Base-by-base conservation (phyloP, 23 red algal species). In the Gracilaria domingensis region DNA sequence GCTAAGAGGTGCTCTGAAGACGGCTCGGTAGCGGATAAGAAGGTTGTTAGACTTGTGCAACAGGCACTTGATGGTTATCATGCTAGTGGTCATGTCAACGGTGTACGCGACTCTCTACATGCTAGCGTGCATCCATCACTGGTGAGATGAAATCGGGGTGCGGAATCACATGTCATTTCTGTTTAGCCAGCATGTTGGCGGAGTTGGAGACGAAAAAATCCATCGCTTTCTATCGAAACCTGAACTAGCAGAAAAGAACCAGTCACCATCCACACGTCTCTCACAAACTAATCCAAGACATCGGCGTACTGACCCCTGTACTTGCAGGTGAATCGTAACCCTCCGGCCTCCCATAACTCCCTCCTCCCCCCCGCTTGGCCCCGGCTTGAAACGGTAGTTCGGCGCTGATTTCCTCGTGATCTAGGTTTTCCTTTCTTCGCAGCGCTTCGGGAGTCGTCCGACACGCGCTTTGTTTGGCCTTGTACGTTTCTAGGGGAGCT, bases 121-220 rank as follows among this genome's bases (percentile, higher is more conserved):
- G 49, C 49, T 92, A 14, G 89, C 89, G 17, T 61, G 89, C 72
- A 38, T 83, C 4, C n/a, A 83, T 73, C 60, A 92, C 78, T 90
- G 87, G 75, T 24, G 75, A 42, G 36, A 74, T 28, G 75, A 90
- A 11, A 29, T 77, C 50, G 8, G 40, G 3, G 12, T 51, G 72
- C 38, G 72, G 12, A 77, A 77, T 77, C 72, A 42, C 20, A 50
- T 77, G 72, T 50, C 72, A 23, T 77, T 25, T 77, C 42, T 77
- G 39, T 77, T 77, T 77, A 50, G 45, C 8, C 72, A 77, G 72
- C 72, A 77, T 17, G 42, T 77, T 25, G n/a, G 17, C 72, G 42
- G 42, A 50, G 30, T 50, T 45, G 72, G 72, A 75, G 40, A 48
- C 70, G 40, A 75, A 42, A 75, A 75, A n/a, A 36, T 75, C 40